A percentile compares a stretch with the other conserved stretches of the same genome.
Evolutionary conservation across 441 rosid species (phyloP).

Genomic region (Mallotus japonicus): DNA sequence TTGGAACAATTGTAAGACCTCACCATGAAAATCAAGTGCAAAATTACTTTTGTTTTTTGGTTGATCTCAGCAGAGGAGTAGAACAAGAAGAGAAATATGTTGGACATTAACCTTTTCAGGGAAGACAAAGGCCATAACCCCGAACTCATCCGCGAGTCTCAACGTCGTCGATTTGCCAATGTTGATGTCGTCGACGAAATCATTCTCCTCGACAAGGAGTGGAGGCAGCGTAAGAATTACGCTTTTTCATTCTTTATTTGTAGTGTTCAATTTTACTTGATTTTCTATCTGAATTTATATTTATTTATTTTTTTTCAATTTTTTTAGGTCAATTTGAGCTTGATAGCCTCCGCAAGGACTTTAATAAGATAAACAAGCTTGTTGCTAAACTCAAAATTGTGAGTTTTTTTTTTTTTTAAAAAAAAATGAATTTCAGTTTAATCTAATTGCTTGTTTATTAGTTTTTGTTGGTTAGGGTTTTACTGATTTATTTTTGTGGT

Average conservation of each 20-base stretch:
- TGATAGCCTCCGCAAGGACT: constrained; percentile 64
- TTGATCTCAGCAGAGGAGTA: background rate
- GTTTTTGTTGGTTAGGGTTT: background rate
- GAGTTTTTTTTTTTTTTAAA: constrained; percentile 25
- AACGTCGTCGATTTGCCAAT: constrained; percentile 64
- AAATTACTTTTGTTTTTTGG: too few relatives aligned
- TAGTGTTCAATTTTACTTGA: background rate
- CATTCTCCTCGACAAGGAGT: constrained; percentile 62
- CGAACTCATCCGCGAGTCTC: constrained; percentile 74
- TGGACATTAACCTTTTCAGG: constrained; percentile 85
- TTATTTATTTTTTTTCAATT: background rate
- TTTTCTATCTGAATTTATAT: background rate
- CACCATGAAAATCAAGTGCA: too few relatives aligned
- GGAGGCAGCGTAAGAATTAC: constrained; percentile 60
- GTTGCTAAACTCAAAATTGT: constrained; percentile 76
- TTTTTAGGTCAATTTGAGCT: constrained; percentile 66
- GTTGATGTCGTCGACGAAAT: constrained; percentile 72
- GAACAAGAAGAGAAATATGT: constrained; percentile 33
- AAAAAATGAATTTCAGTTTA: background rate
- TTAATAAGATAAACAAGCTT: constrained; percentile 68
- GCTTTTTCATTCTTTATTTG: background rate
- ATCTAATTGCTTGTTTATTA: background rate
- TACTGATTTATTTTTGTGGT: background rate
- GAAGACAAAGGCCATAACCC: constrained; percentile 81
- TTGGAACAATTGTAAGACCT: too few relatives aligned